phyloP scores from a whole-genome alignment of 441 rosid genomes.

The Syzygium malaccense region DNA sequence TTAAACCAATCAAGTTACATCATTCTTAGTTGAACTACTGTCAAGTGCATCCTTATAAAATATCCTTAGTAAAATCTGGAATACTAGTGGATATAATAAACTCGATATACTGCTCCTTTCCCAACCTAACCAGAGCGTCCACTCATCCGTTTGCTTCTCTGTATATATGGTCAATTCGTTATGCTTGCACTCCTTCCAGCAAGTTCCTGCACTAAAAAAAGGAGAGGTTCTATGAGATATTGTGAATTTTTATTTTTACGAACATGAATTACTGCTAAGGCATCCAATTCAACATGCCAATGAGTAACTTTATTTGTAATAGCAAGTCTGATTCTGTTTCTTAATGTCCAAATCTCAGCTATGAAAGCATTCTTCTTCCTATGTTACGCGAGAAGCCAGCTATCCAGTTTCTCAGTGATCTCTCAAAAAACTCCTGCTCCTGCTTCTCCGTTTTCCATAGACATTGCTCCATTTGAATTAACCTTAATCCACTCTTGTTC shows the following conservation, averaged over 20 bases:
- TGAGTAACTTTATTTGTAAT: not conserved
- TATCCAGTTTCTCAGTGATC: not conserved
- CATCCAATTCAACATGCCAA: not conserved
- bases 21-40: not conserved
- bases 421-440: not conserved
- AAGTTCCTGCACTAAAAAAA: not conserved
- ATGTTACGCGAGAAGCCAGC: not conserved
- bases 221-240: not conserved
- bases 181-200: not conserved
- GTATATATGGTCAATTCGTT: not conserved
- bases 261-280: not conserved
- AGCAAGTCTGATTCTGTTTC: not conserved
- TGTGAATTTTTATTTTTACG: not conserved
- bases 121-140: not conserved
- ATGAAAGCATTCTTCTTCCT: not conserved
- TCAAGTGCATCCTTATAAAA: not conserved
- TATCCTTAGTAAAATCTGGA: not conserved
- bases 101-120: not conserved
- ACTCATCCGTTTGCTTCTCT: not conserved
- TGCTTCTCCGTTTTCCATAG: not conserved
- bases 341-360: not conserved
- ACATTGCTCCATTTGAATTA: not conserved
- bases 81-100: not conserved
- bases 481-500: not conserved
- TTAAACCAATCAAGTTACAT: not conserved